Conservation (phyloP, 305 asterid genomes). For the Petunia hybrid region DNA sequence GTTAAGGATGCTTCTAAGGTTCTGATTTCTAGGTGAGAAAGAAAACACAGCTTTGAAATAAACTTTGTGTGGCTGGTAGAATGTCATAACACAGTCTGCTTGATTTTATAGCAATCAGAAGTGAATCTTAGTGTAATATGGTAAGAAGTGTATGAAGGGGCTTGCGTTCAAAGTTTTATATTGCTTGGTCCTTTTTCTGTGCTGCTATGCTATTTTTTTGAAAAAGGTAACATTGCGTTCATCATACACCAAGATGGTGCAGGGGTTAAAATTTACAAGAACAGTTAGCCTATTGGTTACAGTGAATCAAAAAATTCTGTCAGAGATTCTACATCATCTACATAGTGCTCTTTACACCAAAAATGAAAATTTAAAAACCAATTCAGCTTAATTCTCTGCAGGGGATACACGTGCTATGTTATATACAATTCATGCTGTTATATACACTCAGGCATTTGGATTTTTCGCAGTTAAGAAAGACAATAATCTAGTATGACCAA, state of each 20-base stretch:
- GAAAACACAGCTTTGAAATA: not conserved
- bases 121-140: not conserved
- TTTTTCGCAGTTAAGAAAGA: slow-evolving; percentile 14
- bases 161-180: not conserved
- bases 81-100: slow-evolving; percentile 14
- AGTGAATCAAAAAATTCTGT: too few relatives aligned
- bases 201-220: not conserved
- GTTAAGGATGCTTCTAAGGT: slow-evolving; percentile 70
- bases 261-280: too few relatives aligned
- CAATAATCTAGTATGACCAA: slow-evolving; percentile 25
- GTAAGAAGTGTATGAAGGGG: slow-evolving; percentile 21
- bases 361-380: too few relatives aligned
- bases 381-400: too few relatives aligned
- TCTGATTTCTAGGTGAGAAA: slow-evolving; percentile 76
- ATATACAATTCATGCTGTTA: too few relatives aligned
- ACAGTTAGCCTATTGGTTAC: too few relatives aligned
- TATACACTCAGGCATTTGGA: not conserved
- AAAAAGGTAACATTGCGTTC: too few relatives aligned
- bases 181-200: slow-evolving; percentile 4
- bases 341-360: too few relatives aligned
- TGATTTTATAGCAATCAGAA: slow-evolving; percentile 17
- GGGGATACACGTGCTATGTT: too few relatives aligned
- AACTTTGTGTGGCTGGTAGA: not conserved
- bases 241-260: too few relatives aligned
- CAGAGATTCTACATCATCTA: too few relatives aligned